These are phyloP conservation scores for Apiospora kogelbergensis DNA, from an alignment of 2,329 filamentous ascomycete species.

Conservation along the genomic window DNA sequence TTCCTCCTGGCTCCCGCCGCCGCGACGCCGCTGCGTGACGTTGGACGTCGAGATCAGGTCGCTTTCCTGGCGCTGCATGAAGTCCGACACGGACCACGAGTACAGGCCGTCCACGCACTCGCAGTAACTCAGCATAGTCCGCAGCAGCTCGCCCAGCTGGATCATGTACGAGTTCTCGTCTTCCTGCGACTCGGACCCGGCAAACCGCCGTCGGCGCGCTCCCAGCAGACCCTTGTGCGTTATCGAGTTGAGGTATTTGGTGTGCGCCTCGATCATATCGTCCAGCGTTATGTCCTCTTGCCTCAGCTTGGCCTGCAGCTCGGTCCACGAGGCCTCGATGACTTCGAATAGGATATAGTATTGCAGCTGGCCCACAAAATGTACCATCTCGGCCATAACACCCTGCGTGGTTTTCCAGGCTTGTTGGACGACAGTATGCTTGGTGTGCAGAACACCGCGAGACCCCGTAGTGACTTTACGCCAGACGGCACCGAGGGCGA, in stretches of 20 bases:
- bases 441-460: conserved; percentile 80
- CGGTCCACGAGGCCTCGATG: conserved; percentile 93
- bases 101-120: conserved; percentile 93
- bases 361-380: conserved; percentile 94
- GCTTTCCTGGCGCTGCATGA: conserved; percentile 84
- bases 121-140: conserved; percentile 90
- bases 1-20: conserved; percentile 24
- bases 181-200: conserved; percentile 52
- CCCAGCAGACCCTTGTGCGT: conserved; percentile 94
- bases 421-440: conserved; percentile 65
- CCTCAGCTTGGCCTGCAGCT: conserved; percentile 78
- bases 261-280: conserved; percentile 90
- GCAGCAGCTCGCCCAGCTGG: conserved; percentile 89
- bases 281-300: conserved; percentile 90
- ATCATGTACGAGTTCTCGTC: conserved; percentile 78
- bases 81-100: conserved; percentile 92
- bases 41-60: conserved; percentile 49
- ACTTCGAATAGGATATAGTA: conserved; percentile 99
- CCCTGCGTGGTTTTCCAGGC: conserved; percentile 92
- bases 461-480: conserved; percentile 93
- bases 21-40: conserved; percentile 28
- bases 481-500: conserved; percentile 88
- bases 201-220: conserved; percentile 55
- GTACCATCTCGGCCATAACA: conserved; percentile 94
- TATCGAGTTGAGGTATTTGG: conserved; percentile 86